A percentile compares a stretch with the other conserved stretches of the same genome.
phyloP scores from a whole-genome alignment of 805 yeast genomes.

The Kurtzmaniella fragi region DNA sequence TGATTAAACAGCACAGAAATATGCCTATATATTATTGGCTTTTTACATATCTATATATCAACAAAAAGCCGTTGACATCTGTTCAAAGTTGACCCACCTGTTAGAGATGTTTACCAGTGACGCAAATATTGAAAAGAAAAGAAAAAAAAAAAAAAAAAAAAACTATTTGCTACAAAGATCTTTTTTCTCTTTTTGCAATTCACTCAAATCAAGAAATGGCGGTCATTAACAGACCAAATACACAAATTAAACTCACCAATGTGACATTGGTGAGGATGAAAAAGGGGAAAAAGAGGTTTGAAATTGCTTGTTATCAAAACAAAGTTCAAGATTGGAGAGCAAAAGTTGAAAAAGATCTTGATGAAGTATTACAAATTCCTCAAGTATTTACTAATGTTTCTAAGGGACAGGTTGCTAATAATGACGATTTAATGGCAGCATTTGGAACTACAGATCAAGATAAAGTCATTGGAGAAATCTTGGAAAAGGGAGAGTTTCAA shows the following conservation, averaged over 20 bases:
- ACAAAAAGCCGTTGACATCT: too few species aligned
- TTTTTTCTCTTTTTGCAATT: neutral
- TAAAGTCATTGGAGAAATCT: conserved; percentile 71
- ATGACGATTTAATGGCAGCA: conserved; percentile 69
- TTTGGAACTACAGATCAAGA: conserved; percentile 77
- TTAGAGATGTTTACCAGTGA: too few species aligned
- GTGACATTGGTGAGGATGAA: conserved; percentile 90
- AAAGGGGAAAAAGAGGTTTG: conserved; percentile 88
- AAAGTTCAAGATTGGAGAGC: conserved; percentile 94
- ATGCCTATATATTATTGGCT: too few species aligned
- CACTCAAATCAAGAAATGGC: conserved; percentile 20
- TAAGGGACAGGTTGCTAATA: conserved; percentile 88
- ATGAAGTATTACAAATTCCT: conserved; percentile 95
- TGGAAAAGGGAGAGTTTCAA: conserved; percentile 90
- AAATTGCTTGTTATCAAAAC: conserved; percentile 93
- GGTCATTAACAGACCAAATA: conserved; percentile 77
- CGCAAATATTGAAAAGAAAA: too few species aligned
- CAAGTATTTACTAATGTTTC: conserved; percentile 90
- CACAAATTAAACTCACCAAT: conserved; percentile 87
- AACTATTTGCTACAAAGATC: too few species aligned
- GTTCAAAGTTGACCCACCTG: too few species aligned
- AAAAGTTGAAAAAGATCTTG: conserved; percentile 85
- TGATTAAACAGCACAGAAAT: too few species aligned
- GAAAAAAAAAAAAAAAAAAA: too few species aligned
- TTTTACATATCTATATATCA: too few species aligned